These are phyloP conservation scores for Dryas drummondii DNA, from an alignment of 306 rosid genomes.

Conservation along the genomic window DNA sequence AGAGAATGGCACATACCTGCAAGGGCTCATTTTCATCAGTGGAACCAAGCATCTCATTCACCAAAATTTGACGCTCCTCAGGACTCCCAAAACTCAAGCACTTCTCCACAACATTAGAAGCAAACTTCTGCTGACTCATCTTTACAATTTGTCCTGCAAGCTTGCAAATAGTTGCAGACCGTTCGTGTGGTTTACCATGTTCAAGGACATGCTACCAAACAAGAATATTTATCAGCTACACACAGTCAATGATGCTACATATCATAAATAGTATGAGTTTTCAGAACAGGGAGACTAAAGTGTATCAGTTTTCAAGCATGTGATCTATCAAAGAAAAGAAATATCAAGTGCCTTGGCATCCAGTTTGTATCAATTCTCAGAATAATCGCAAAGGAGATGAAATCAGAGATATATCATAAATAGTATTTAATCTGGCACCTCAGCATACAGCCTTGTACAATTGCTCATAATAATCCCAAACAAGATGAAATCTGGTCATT, in stretches of 20 bases:
- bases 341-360: background rate
- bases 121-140: conserved; percentile 99
- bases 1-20: conserved; percentile 54
- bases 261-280: background rate
- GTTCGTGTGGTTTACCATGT: conserved; percentile 75
- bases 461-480: background rate
- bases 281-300: background rate
- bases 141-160: conserved; percentile 95
- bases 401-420: background rate
- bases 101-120: conserved; percentile 97
- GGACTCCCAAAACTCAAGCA: conserved; percentile 82
- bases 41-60: conserved; percentile 90
- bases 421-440: background rate
- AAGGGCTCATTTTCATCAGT: conserved; percentile 96
- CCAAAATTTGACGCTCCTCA: conserved; percentile 80
- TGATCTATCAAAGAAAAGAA: background rate
- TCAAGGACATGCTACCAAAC: conserved; percentile 74
- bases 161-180: conserved; percentile 74
- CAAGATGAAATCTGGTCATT: background rate
- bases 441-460: background rate
- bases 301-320: background rate
- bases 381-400: no score
- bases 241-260: background rate
- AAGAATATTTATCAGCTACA: conserved; percentile 22
- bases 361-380: background rate